Percentiles rank a stretch among this genome's conserved stretches.
phyloP scores from a whole-genome alignment of 2,329 filamentous ascomycete species.

The Colletotrichum sublineola region DNA sequence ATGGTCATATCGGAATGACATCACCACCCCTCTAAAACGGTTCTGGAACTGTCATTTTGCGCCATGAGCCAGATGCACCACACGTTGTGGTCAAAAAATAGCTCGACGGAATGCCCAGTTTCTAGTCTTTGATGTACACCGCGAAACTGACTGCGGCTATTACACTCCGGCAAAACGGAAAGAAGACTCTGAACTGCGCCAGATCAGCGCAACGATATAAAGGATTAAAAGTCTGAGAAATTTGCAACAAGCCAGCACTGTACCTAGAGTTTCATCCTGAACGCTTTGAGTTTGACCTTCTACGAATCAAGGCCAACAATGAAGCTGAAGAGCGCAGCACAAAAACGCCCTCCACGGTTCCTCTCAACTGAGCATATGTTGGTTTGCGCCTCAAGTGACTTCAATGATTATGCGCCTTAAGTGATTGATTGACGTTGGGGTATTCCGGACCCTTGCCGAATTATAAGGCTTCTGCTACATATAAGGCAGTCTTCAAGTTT shows the following conservation, averaged over 20 bases:
- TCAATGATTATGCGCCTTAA: neutral
- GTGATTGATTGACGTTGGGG: neutral
- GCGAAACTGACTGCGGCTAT: no score
- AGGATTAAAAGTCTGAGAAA: no score
- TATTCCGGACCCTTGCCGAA: neutral
- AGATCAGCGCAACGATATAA: no score
- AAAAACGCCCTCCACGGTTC: neutral
- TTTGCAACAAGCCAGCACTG: no score
- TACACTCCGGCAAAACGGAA: no score
- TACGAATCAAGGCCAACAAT: no score
- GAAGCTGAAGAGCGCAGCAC: neutral
- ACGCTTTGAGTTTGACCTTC: no score
- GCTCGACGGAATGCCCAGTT: neutral
- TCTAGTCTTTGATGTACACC: neutral
- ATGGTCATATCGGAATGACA: conserved; percentile 33
- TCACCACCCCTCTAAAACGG: conserved; percentile 22
- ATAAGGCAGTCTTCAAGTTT: neutral
- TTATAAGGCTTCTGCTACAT: no score
- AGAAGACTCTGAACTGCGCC: no score
- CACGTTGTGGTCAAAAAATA: neutral
- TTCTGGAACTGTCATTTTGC: neutral
- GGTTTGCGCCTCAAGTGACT: neutral
- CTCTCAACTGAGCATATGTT: neutral
- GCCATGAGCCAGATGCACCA: neutral
- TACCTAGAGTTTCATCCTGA: no score